Evolutionary conservation across 176 grass and related monocot species (phyloP).

Genomic region (Avena eriantha): DNA sequence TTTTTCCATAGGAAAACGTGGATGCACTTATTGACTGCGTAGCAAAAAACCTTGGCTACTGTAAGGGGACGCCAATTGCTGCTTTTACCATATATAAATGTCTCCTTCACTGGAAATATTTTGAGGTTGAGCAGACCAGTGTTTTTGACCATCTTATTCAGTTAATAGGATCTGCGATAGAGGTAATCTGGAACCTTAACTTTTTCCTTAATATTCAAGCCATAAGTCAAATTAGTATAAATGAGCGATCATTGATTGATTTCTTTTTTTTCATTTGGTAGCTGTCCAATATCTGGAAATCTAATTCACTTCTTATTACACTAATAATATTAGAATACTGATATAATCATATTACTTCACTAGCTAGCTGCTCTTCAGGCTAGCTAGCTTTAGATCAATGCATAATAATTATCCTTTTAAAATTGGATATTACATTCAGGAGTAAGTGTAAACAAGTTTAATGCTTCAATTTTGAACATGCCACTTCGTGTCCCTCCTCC

Average conservation of each 20-base stretch:
- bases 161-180: conserved; percentile 93
- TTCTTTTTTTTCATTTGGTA: not conserved
- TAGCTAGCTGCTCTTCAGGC: not conserved
- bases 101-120: conserved; percentile 97
- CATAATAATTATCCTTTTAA: not conserved
- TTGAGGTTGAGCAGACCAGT: conserved; percentile 91
- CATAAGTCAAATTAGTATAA: conserved; percentile 6
- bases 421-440: conserved; percentile 20
- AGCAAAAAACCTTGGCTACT: conserved; percentile 80
- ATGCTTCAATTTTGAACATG: conserved; percentile 13
- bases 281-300: not conserved
- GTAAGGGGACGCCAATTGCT: conserved; percentile 86
- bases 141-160: conserved; percentile 99
- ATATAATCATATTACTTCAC: not conserved
- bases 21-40: conserved; percentile 86
- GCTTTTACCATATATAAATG: conserved; percentile 96
- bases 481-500: not conserved
- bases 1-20: conserved; percentile 74
- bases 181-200: conserved; percentile 65
- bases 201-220: conserved; percentile 13
- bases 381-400: too few relatives aligned
- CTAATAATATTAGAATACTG: conserved; percentile 13
- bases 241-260: conserved; percentile 16
- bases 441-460: not conserved
- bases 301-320: not conserved